A percentile compares a stretch with the other conserved stretches of the same genome.
phyloP scores from a whole-genome alignment of 805 yeast genomes.

The Brettanomyces bruxellensis region DNA sequence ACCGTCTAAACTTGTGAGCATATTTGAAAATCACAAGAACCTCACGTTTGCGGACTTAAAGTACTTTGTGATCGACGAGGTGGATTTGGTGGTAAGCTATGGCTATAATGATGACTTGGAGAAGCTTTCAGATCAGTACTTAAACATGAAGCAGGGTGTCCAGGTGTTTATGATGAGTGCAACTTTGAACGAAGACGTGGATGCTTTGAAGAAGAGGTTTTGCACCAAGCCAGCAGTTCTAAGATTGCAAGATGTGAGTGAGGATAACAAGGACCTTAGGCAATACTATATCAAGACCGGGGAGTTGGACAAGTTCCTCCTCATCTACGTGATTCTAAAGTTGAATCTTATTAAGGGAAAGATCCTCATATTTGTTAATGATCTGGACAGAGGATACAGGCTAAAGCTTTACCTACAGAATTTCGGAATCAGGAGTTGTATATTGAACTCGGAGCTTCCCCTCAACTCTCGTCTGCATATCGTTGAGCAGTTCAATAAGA shows the following conservation, averaged over 20 bases:
- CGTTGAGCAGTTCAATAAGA: conserved; percentile 90
- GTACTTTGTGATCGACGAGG: conserved; percentile 87
- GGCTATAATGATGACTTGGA: conserved; percentile 85
- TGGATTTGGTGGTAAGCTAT: conserved; percentile 80
- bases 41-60: conserved; percentile 49
- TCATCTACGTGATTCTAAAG: conserved; percentile 88
- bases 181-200: conserved; percentile 80
- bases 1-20: conserved; percentile 63
- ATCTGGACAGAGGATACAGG: conserved; percentile 91
- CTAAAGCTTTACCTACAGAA: conserved; percentile 86
- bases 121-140: conserved; percentile 44
- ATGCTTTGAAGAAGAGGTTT: conserved; percentile 62
- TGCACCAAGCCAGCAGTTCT: conserved; percentile 80
- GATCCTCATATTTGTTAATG: conserved; percentile 82
- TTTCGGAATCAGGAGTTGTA: conserved; percentile 84
- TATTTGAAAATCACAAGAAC: conserved; percentile 36
- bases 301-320: conserved; percentile 85
- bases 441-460: conserved; percentile 88
- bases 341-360: conserved; percentile 84
- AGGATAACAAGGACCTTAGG: conserved; percentile 47
- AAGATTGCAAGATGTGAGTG: conserved; percentile 60
- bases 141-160: conserved; percentile 65
- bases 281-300: conserved; percentile 83
- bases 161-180: conserved; percentile 97
- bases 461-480: conserved; percentile 88